Percentiles rank a stretch among this genome's conserved stretches.
These are phyloP conservation scores for Daldinia sp. DNA, from an alignment of 2,329 filamentous ascomycete species.

Conservation along the genomic window DNA sequence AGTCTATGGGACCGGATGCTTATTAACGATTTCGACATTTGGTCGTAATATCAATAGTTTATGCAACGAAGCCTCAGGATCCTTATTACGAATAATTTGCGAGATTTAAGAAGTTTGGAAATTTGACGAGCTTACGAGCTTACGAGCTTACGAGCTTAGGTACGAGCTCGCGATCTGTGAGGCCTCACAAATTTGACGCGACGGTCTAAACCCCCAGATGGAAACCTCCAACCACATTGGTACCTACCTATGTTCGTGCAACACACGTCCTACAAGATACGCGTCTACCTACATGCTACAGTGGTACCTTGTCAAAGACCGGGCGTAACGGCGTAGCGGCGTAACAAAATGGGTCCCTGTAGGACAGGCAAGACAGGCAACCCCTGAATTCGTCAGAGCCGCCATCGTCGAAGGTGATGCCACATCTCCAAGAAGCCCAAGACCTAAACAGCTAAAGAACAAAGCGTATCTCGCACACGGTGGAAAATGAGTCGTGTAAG, in stretches of 20 bases:
- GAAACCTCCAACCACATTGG: neutral
- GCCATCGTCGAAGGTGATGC: neutral
- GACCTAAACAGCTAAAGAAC: too few species aligned
- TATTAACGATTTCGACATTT: slow-evolving; percentile 22
- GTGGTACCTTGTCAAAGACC: neutral
- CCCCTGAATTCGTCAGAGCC: slow-evolving; percentile 10
- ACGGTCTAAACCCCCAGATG: too few species aligned
- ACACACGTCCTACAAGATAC: too few species aligned
- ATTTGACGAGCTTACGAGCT: too few species aligned
- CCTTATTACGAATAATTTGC: slow-evolving; percentile 1
- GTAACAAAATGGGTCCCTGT: neutral
- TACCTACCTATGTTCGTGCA: neutral
- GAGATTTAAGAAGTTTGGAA: slow-evolving; percentile 16
- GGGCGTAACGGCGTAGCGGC: too few species aligned
- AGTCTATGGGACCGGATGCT: slow-evolving; percentile 27
- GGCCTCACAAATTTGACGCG: neutral
- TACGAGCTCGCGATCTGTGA: too few species aligned
- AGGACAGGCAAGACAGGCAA: neutral
- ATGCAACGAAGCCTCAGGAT: slow-evolving; percentile 29
- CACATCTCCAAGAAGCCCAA: neutral
- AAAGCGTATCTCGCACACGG: slow-evolving; percentile 4
- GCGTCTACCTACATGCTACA: neutral
- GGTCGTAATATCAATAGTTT: slow-evolving; percentile 30
- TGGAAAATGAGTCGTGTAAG: slow-evolving; percentile 4
- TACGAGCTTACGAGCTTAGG: too few species aligned